These are phyloP conservation scores for Coemansia sp. DNA, from an alignment of 192 early-diverging fungal genomes.

Conservation along the genomic window DNA sequence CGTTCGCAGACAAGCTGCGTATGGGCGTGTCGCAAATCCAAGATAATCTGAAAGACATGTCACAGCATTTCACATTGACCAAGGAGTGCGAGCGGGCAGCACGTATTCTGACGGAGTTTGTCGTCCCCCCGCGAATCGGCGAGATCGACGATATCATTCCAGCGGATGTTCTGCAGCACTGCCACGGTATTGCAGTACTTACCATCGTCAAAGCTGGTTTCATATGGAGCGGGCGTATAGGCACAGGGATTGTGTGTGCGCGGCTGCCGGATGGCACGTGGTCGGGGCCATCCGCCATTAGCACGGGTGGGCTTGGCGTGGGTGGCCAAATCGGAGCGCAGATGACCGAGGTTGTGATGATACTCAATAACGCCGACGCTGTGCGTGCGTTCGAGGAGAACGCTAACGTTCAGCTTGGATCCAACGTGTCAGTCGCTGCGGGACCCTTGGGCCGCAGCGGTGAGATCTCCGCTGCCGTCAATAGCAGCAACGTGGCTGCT, in stretches of 20 bases:
- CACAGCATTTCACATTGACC: slow-evolving; percentile 41
- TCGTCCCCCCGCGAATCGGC: slow-evolving; percentile 49
- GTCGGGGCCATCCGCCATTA: slow-evolving; percentile 87
- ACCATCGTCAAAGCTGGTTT: slow-evolving; percentile 93
- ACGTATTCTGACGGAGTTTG: slow-evolving; percentile 47
- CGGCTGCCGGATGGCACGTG: slow-evolving; percentile 65
- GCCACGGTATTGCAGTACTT: slow-evolving; percentile 90
- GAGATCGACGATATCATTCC: slow-evolving; percentile 71
- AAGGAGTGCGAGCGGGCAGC: slow-evolving; percentile 55
- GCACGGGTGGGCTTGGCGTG: slow-evolving; percentile 77
- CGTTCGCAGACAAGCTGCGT: slow-evolving; percentile 52
- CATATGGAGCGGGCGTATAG: slow-evolving; percentile 81
- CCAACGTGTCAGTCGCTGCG: slow-evolving; percentile 82
- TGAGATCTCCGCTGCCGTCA: slow-evolving; percentile 75
- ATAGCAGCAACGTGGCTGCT: slow-evolving; percentile 71
- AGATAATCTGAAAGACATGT: slow-evolving; percentile 44
- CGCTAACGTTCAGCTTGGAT: slow-evolving; percentile 86
- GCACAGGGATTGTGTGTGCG: slow-evolving; percentile 85
- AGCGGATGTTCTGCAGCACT: slow-evolving; percentile 64
- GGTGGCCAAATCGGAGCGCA: slow-evolving; percentile 88
- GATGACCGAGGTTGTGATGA: slow-evolving; percentile 87
- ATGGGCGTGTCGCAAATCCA: slow-evolving; percentile 50
- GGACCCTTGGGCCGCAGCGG: slow-evolving; percentile 84
- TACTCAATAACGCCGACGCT: slow-evolving; percentile 80
- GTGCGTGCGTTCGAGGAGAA: slow-evolving; percentile 81